Percentiles rank a stretch among this genome's conserved stretches.
phyloP scores from a whole-genome alignment of 2,329 filamentous ascomycete species.

The Metarhizium robertsii region DNA sequence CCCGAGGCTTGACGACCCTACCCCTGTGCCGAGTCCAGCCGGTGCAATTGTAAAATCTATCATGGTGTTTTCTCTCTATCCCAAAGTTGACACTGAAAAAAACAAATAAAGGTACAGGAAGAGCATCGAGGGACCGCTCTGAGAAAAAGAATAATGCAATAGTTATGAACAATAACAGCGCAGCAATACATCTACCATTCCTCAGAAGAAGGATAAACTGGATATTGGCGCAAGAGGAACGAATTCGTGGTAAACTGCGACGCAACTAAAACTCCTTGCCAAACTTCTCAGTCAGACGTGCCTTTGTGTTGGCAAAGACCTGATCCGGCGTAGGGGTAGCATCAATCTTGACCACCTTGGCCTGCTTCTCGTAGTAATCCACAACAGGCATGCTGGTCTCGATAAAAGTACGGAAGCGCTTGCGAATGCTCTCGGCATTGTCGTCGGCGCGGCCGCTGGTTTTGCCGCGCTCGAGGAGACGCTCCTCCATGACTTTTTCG shows the following conservation, averaged over 20 bases:
- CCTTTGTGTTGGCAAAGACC: constrained; percentile 45
- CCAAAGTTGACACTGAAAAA: too few species aligned
- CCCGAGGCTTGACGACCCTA: background rate
- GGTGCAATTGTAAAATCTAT: too few species aligned
- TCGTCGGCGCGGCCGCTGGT: constrained; percentile 88
- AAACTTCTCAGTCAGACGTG: constrained; percentile 38
- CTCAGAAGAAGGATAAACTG: too few species aligned
- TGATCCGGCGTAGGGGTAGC: constrained; percentile 59
- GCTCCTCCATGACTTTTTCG: constrained; percentile 76
- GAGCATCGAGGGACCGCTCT: too few species aligned
- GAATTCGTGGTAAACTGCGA: too few species aligned
- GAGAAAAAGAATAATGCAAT: too few species aligned
- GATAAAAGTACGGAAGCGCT: constrained; percentile 88
- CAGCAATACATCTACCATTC: too few species aligned
- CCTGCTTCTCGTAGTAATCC: constrained; percentile 67
- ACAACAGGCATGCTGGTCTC: constrained; percentile 98
- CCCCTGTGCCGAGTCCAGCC: too few species aligned
- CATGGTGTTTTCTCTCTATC: too few species aligned
- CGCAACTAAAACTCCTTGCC: constrained; percentile 24
- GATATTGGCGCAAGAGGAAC: too few species aligned
- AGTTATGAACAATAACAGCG: too few species aligned
- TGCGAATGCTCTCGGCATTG: constrained; percentile 91
- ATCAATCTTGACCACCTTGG: constrained; percentile 70
- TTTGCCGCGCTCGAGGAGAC: constrained; percentile 82
- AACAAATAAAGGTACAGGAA: too few species aligned